Evolutionary conservation across 2,329 filamentous ascomycete species (phyloP).

Genomic region (Cadophora sp.): DNA sequence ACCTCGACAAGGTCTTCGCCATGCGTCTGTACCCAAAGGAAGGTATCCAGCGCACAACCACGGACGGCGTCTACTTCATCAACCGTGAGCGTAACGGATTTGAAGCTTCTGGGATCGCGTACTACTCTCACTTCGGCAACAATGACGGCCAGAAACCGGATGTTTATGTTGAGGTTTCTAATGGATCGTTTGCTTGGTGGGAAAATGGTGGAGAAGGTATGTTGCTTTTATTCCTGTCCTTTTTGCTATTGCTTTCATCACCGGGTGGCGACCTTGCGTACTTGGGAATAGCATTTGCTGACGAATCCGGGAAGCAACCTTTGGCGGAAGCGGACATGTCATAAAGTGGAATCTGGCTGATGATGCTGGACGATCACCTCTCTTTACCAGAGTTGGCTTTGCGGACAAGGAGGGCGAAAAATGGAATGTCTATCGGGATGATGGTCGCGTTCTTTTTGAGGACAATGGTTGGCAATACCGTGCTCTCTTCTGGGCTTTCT

Average conservation of each 20-base stretch:
- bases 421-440: slow-evolving; percentile 1
- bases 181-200: slow-evolving; percentile 19
- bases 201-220: slow-evolving; percentile 24
- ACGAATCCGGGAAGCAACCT: background rate
- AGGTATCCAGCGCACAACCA: slow-evolving; percentile 17
- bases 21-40: slow-evolving; percentile 19
- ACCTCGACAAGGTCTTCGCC: slow-evolving; percentile 18
- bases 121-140: background rate
- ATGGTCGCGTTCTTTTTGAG: background rate
- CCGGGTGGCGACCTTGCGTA: too few species aligned
- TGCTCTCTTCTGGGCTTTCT: background rate
- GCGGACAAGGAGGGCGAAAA: slow-evolving; percentile 1
- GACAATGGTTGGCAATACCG: background rate
- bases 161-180: slow-evolving; percentile 19
- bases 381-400: slow-evolving; percentile 5
- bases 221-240: background rate
- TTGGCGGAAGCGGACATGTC: background rate
- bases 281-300: background rate
- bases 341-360: slow-evolving; percentile 9
- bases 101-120: background rate
- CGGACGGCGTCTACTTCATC: slow-evolving; percentile 17
- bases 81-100: background rate
- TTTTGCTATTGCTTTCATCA: background rate
- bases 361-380: slow-evolving; percentile 1
- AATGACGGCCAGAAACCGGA: slow-evolving; percentile 20